Percentiles rank a stretch among this genome's conserved stretches.
Conservation (phyloP, 352 stramenopile genomes). For the Pythium apleroticum region DNA sequence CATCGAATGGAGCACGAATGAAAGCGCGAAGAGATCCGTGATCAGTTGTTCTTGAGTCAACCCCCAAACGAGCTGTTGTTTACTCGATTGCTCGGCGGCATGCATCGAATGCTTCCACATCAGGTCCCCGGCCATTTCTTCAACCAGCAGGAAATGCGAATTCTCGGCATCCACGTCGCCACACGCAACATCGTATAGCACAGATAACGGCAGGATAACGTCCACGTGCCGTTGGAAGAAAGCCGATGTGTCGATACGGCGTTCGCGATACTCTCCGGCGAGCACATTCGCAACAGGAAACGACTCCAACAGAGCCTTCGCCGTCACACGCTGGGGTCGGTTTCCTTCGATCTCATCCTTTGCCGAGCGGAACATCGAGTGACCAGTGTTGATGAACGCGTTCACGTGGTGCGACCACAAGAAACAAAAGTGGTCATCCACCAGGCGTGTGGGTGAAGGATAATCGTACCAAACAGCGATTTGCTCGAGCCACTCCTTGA, state of each 20-base stretch:
- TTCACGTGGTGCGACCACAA: slow-evolving; percentile 45
- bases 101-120: background rate
- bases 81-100: background rate
- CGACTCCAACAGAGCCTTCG: slow-evolving; percentile 14
- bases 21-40: slow-evolving; percentile 70
- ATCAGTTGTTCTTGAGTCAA: slow-evolving; percentile 55
- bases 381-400: slow-evolving; percentile 6
- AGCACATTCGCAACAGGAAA: slow-evolving; percentile 21
- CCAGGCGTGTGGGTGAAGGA: slow-evolving; percentile 32
- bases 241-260: background rate
- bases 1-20: slow-evolving; percentile 46
- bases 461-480: slow-evolving; percentile 59
- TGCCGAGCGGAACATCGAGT: slow-evolving; percentile 29
- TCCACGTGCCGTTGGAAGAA: slow-evolving; percentile 18
- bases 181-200: slow-evolving; percentile 25
- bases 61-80: slow-evolving; percentile 3
- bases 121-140: slow-evolving; percentile 13
- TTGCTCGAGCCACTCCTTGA: slow-evolving; percentile 42
- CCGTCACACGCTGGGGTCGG: background rate
- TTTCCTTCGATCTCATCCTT: slow-evolving; percentile 12
- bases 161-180: background rate
- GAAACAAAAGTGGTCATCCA: slow-evolving; percentile 68
- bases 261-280: background rate
- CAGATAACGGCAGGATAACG: slow-evolving; percentile 23
- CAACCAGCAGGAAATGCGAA: slow-evolving; percentile 20